Evolutionary conservation across 768 basidiomycete genomes (phyloP).

Genomic region (Trametes meyenii): DNA sequence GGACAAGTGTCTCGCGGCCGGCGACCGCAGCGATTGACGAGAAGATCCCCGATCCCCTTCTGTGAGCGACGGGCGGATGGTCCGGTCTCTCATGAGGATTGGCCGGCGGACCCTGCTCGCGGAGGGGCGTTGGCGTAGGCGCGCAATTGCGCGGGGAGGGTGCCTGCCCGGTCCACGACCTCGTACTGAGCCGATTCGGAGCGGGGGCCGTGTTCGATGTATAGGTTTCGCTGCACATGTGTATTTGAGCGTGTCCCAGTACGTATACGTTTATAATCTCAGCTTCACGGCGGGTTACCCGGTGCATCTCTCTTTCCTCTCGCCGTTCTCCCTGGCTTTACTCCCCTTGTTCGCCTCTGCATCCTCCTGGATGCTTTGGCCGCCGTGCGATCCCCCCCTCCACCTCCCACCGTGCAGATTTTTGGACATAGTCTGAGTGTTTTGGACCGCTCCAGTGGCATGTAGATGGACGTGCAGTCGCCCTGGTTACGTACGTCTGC

Average conservation of each 20-base stretch:
- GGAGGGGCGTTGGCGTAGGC: slow-evolving; percentile 2
- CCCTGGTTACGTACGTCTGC: slow-evolving; percentile 13
- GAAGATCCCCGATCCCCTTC: slow-evolving; percentile 12
- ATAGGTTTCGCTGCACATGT: slow-evolving; percentile 5
- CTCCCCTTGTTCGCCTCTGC: neutral
- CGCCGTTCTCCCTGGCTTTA: neutral
- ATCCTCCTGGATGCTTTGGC: neutral
- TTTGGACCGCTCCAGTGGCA: neutral
- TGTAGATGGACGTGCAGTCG: slow-evolving; percentile 14
- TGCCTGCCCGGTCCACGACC: neutral
- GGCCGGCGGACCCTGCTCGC: slow-evolving; percentile 1
- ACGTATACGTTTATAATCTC: slow-evolving; percentile 22
- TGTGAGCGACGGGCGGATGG: neutral
- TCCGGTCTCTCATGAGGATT: neutral
- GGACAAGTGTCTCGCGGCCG: slow-evolving; percentile 34
- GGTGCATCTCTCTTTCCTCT: neutral
- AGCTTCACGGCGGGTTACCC: neutral
- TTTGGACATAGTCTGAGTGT: slow-evolving; percentile 5
- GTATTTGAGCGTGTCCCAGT: slow-evolving; percentile 20
- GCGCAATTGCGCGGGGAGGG: neutral
- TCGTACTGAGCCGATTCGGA: neutral
- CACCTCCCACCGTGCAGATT: neutral
- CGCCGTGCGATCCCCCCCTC: neutral
- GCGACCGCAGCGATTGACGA: slow-evolving; percentile 3
- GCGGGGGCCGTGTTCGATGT: neutral